Base-by-base conservation (phyloP, 495 filamentous ascomycete species). In the Cladorrhinum samala region DNA sequence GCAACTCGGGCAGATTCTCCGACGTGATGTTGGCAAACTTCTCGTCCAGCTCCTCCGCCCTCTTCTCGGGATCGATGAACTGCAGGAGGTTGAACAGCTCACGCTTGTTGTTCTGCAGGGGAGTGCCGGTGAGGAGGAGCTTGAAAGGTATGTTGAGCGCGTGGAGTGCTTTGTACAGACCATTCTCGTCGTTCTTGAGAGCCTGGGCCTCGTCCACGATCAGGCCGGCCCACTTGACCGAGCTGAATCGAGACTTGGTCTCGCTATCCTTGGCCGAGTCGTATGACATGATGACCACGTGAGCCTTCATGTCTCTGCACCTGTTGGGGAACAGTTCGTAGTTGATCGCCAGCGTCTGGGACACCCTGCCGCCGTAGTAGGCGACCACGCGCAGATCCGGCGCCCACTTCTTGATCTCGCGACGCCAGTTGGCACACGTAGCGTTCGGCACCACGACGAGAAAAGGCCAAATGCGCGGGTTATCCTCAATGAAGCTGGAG, bases 171-270 rank as follows among this genome's bases (percentile, higher is more conserved):
- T 73, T 75, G 66, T 96, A 96, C 3, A 96, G 82, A 9, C 81
- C 72, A 39, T 85, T 91, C 60, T 86, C 83, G 59, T 96, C 91
- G 55, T 93, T 97, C 68, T 99, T 99, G 44, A 99, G 74, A 3
- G 94, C 83, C 61, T 99, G 94, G 11, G 93, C 94, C 72, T 99
- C 94, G 60, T 99, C 94, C 9, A 97, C 89, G 37, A 99, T 79
- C 25, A 99, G 70, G 4, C 87, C 92, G 45, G 83, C 83, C 94
- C 94, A 99, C 18, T 81, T 82, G 17, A 92, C 79, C 17, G 62
- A 70, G 7, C 72, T 71, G 52, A 97, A 86, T 17, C 85, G 77
- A 27, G 61, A 69, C 17, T 76, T 75, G 39, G 82, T 82, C 47
- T 80, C 80, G 2, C 83, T 77, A 40, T 89, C 84, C 25, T 84